A percentile compares a stretch with the other conserved stretches of the same genome.
Conservation (phyloP, 805 yeast genomes). For the Teunomyces barrocoloradensis region DNA sequence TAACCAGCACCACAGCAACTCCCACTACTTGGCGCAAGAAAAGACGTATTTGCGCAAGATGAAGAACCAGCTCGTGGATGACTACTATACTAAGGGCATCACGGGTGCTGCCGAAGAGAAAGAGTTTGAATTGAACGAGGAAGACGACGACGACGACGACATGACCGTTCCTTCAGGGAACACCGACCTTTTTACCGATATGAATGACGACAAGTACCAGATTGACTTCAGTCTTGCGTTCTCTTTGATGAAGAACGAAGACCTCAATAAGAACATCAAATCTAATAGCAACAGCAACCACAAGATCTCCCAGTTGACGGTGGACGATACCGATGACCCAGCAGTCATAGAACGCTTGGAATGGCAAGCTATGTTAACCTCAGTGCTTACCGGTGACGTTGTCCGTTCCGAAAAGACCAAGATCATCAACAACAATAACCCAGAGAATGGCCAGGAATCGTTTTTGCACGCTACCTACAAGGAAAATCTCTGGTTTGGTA, state of each 20-base stretch:
- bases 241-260: slow-evolving; percentile 30
- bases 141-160: slow-evolving; percentile 28
- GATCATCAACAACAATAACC: slow-evolving; percentile 49
- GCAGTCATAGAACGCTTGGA: slow-evolving; percentile 74
- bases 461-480: slow-evolving; percentile 54
- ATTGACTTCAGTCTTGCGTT: slow-evolving; percentile 45
- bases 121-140: slow-evolving; percentile 23
- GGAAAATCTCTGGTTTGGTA: slow-evolving; percentile 83
- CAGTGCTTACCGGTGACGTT: slow-evolving; percentile 93
- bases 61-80: slow-evolving; percentile 60
- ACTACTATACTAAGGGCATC: slow-evolving; percentile 69
- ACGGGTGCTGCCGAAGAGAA: slow-evolving; percentile 36
- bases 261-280: slow-evolving; percentile 6
- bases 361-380: slow-evolving; percentile 92
- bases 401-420: slow-evolving; percentile 85
- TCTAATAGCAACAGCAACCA: slow-evolving; percentile 26
- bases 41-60: slow-evolving; percentile 61
- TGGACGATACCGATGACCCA: slow-evolving; percentile 43
- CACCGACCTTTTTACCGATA: slow-evolving; percentile 35
- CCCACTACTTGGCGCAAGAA: slow-evolving; percentile 60
- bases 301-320: slow-evolving; percentile 34
- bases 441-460: slow-evolving; percentile 42
- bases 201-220: slow-evolving; percentile 45
- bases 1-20: slow-evolving; percentile 17
- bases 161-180: slow-evolving; percentile 32